A percentile compares a stretch with the other conserved stretches of the same genome.
Conservation (phyloP, 202 grass and related monocot genomes). For the Schoenoplectus tabernaemontani region DNA sequence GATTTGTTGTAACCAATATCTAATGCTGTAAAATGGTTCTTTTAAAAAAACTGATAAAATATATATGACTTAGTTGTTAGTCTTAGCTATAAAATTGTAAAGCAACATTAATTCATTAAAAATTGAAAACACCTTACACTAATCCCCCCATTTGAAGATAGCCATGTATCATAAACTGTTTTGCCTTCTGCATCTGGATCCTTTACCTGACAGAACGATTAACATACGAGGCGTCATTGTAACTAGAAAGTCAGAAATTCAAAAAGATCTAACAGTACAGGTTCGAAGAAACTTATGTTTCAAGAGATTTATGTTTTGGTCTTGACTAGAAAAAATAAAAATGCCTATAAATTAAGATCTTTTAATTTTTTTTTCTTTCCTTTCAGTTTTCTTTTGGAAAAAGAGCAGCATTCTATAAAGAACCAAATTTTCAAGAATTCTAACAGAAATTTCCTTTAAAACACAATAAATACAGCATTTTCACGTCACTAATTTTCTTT, state of each 20-base stretch:
- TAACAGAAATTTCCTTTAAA: neutral
- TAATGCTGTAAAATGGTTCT: neutral
- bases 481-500: neutral
- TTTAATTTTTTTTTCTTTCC: neutral
- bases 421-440: neutral
- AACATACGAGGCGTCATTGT: neutral
- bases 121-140: conserved; percentile 54
- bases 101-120: neutral
- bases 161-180: conserved; percentile 81
- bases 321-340: neutral
- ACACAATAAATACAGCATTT: neutral
- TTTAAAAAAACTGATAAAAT: neutral
- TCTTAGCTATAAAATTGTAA: neutral
- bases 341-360: neutral
- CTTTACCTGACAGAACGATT: conserved; percentile 46
- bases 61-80: neutral
- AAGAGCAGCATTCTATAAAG: neutral
- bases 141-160: conserved; percentile 34
- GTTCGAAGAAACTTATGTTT: neutral
- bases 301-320: neutral
- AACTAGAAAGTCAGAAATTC: neutral
- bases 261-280: neutral
- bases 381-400: no score
- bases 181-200: conserved; percentile 67
- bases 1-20: neutral